A percentile compares a stretch with the other conserved stretches of the same genome.
These are phyloP conservation scores for Articulospora tetracladia DNA, from an alignment of 495 filamentous ascomycete species.

Conservation along the genomic window DNA sequence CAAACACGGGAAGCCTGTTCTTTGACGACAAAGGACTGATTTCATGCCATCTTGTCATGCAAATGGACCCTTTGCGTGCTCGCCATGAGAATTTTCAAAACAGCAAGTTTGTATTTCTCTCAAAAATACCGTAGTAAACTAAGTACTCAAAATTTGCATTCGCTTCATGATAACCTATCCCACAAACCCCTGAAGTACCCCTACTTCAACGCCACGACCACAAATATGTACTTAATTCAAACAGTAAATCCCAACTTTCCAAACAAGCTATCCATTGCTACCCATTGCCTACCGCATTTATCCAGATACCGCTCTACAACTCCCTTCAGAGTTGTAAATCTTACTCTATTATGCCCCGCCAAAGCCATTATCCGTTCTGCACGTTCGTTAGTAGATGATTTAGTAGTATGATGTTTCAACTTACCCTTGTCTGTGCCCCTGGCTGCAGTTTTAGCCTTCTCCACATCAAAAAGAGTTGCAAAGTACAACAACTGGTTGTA, in stretches of 20 bases:
- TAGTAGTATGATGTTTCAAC: conserved; percentile 2
- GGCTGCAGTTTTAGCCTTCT: conserved; percentile 62
- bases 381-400: conserved; percentile 17
- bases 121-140: too few species aligned
- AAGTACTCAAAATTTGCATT: background rate
- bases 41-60: too few species aligned
- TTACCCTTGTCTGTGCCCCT: conserved; percentile 34
- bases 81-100: too few species aligned
- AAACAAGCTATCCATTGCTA: conserved; percentile 92
- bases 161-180: background rate
- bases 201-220: conserved; percentile 1
- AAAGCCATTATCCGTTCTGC: conserved; percentile 63
- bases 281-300: conserved; percentile 93
- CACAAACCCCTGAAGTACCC: background rate
- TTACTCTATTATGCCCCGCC: conserved; percentile 70
- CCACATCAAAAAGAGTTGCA: conserved; percentile 80
- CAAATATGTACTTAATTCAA: background rate
- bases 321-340: conserved; percentile 71
- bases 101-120: too few species aligned
- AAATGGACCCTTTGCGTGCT: too few species aligned
- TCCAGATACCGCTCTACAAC: conserved; percentile 86
- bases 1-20: too few species aligned
- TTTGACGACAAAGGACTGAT: too few species aligned
- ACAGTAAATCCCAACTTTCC: conserved; percentile 46
- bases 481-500: conserved; percentile 96